Evolutionary conservation across 805 yeast genomes (phyloP).

Genomic region (Jamesozyma spencerorum): DNA sequence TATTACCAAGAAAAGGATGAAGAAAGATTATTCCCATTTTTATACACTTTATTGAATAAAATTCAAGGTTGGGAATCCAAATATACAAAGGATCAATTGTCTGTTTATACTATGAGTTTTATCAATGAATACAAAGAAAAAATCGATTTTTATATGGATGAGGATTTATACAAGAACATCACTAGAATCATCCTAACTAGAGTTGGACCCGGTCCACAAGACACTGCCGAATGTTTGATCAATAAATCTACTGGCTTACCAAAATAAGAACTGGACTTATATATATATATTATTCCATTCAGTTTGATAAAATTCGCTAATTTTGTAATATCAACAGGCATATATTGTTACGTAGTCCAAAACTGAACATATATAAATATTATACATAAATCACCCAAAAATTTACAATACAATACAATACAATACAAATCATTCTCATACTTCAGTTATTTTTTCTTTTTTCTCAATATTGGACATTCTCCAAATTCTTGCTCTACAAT

Average conservation of each 20-base stretch:
- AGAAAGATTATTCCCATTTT: conserved; percentile 56
- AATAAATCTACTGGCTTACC: conserved; percentile 54
- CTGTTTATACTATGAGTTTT: conserved; percentile 18
- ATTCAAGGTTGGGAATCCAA: conserved; percentile 63
- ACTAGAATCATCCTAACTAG: conserved; percentile 74
- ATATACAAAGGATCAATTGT: conserved; percentile 25
- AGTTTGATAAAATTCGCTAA: too few species aligned
- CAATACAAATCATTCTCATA: not conserved
- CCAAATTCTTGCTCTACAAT: conserved; percentile 96
- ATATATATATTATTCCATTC: too few species aligned
- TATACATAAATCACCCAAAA: too few species aligned
- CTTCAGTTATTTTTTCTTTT: not conserved
- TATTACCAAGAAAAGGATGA: conserved; percentile 78
- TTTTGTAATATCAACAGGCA: too few species aligned
- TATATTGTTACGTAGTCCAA: too few species aligned
- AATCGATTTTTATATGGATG: conserved; percentile 29
- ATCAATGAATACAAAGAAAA: conserved; percentile 11
- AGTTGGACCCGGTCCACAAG: conserved; percentile 83
- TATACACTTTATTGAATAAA: conserved; percentile 48
- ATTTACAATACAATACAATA: too few species aligned
- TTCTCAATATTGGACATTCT: conserved; percentile 44
- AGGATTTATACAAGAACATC: conserved; percentile 58
- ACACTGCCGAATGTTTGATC: conserved; percentile 46
- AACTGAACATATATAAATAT: too few species aligned
- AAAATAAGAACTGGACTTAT: conserved; percentile 20